Evolutionary conservation across 2,329 filamentous ascomycete genomes (phyloP).

Genomic region (Colletotrichum incanum): DNA sequence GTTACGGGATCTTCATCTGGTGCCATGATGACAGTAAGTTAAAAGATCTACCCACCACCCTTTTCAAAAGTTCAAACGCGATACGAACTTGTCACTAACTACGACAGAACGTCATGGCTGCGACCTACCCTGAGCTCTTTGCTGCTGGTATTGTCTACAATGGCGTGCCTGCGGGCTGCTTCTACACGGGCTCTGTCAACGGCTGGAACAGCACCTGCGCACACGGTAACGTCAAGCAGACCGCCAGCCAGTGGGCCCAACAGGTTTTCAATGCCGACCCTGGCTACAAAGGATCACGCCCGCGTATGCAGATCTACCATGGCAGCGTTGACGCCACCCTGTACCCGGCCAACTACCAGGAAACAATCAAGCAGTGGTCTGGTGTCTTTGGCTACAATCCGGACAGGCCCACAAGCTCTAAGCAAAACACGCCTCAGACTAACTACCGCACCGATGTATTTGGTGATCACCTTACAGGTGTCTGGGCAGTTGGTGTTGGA

Average conservation of each 20-base stretch:
- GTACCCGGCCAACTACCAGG: conserved; percentile 68
- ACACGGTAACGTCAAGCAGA: conserved; percentile 60
- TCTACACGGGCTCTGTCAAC: conserved; percentile 58
- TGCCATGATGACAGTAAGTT: conserved; percentile 40
- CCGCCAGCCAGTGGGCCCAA: conserved; percentile 59
- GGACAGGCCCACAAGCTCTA: conserved; percentile 49
- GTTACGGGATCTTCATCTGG: conserved; percentile 57
- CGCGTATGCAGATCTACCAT: conserved; percentile 73
- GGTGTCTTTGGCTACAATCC: conserved; percentile 62
- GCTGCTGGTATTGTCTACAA: conserved; percentile 65
- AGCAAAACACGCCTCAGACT: conserved; percentile 53
- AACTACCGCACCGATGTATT: conserved; percentile 59
- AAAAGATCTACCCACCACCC: background rate
- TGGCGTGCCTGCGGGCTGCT: conserved; percentile 71
- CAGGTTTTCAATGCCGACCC: conserved; percentile 64
- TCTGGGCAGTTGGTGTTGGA: conserved; percentile 50
- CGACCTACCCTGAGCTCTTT: conserved; percentile 68
- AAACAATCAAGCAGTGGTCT: conserved; percentile 71
- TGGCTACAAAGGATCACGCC: conserved; percentile 63
- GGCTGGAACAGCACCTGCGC: conserved; percentile 71
- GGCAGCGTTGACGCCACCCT: conserved; percentile 66
- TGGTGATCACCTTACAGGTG: conserved; percentile 51
- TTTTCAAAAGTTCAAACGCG: background rate
- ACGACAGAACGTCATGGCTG: background rate
- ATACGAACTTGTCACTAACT: background rate